Conservation (phyloP, 140 eudicot genomes). For the Anethum foeniculum region DNA sequence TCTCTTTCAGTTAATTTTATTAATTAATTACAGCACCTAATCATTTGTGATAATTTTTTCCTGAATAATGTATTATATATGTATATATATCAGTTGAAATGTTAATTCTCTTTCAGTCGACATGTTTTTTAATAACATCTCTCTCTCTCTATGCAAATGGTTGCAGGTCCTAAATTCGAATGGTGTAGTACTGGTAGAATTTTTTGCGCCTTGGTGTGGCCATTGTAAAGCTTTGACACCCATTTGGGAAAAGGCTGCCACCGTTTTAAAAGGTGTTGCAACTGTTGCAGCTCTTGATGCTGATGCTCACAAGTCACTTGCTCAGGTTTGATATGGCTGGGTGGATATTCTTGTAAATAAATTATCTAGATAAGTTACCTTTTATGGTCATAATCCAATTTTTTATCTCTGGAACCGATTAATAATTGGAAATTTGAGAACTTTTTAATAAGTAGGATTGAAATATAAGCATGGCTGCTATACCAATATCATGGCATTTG, state of each 20-base stretch:
- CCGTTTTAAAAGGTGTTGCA: constrained; percentile 85
- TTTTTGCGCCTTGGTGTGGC: constrained; percentile 97
- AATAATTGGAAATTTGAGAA: not conserved
- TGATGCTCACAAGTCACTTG: constrained; percentile 83
- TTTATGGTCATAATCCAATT: not conserved
- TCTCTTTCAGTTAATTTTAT: too few relatives aligned
- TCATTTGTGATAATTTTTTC: too few relatives aligned
- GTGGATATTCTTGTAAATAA: not conserved
- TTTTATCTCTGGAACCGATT: not conserved
- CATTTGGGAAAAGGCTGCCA: constrained; percentile 84
- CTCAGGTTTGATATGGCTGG: constrained; percentile 48
- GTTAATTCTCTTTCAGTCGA: not conserved
- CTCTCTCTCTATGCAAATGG: constrained; percentile 5
- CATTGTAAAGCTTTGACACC: constrained; percentile 92
- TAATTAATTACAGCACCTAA: too few relatives aligned
- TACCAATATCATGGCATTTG: not conserved
- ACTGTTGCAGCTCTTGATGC: constrained; percentile 99
- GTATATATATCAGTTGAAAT: not conserved
- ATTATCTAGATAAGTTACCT: not conserved
- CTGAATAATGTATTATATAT: not conserved
- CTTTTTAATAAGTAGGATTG: not conserved
- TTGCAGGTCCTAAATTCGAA: constrained; percentile 76
- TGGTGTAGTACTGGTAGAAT: constrained; percentile 82
- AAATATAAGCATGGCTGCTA: not conserved
- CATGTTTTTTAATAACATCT: not conserved